Percentiles rank a stretch among this genome's conserved stretches.
phyloP scores from a whole-genome alignment of 805 yeast genomes.

The Suhomyces tanzawaensis region DNA sequence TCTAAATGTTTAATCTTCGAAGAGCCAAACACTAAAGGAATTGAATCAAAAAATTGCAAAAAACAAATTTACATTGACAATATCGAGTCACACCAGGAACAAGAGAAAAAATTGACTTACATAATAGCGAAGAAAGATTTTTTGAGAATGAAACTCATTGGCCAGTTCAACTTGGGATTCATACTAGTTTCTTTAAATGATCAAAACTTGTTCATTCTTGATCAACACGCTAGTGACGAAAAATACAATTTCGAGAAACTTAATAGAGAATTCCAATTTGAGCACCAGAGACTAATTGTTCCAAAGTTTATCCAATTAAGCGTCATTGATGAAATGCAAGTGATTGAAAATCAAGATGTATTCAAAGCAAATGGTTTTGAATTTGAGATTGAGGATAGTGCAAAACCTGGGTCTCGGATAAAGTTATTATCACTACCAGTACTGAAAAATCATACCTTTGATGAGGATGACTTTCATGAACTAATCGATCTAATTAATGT shows the following conservation, averaged over 20 bases:
- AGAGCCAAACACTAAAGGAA: no score
- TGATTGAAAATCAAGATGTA: conserved; percentile 55
- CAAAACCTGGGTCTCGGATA: conserved; percentile 56
- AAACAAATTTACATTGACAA: conserved; percentile 30
- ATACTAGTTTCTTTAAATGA: conserved; percentile 64
- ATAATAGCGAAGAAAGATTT: conserved; percentile 74
- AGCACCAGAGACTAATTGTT: conserved; percentile 63
- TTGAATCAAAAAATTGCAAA: not conserved
- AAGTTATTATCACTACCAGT: conserved; percentile 64
- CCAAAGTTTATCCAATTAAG: conserved; percentile 63
- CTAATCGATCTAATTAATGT: conserved; percentile 65
- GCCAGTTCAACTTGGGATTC: conserved; percentile 95
- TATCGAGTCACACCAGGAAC: conserved; percentile 46
- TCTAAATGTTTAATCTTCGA: no score
- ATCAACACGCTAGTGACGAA: conserved; percentile 98
- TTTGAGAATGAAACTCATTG: conserved; percentile 70
- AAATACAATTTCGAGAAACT: conserved; percentile 83
- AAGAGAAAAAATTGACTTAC: conserved; percentile 57
- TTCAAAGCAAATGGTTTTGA: conserved; percentile 77
- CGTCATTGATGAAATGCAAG: conserved; percentile 73
- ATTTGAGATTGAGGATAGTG: conserved; percentile 48
- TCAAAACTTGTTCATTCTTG: conserved; percentile 76
- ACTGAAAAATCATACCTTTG: conserved; percentile 68
- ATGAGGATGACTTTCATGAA: conserved; percentile 70
- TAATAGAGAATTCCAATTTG: conserved; percentile 50